A percentile compares a stretch with the other conserved stretches of the same genome.
Conservation (phyloP, 2,329 filamentous ascomycete genomes). For the Ophiognomonia clavigignenti-juglandacearum region DNA sequence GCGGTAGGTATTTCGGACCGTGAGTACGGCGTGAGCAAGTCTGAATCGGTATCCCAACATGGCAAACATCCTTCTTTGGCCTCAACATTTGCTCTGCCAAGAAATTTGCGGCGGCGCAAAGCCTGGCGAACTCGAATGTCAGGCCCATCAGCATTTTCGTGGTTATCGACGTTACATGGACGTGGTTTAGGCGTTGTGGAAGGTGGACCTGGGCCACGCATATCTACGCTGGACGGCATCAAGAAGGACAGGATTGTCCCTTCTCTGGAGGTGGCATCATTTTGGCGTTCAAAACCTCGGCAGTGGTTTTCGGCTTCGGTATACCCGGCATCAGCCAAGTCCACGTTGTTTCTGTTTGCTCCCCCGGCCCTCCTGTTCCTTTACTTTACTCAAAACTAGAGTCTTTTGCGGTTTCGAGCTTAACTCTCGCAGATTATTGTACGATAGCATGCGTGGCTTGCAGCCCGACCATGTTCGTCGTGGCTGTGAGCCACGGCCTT, state of each 20-base stretch:
- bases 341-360: conserved; percentile 2
- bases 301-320: conserved; percentile 6
- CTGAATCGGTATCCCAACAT: too few species aligned
- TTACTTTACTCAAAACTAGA: conserved; percentile 1
- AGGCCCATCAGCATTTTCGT: background rate
- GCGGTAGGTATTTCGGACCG: too few species aligned
- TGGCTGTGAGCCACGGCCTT: conserved; percentile 2
- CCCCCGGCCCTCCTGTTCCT: conserved; percentile 2
- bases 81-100: too few species aligned
- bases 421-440: conserved; percentile 18
- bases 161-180: background rate
- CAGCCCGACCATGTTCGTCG: conserved; percentile 2
- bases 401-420: conserved; percentile 11
- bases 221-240: background rate
- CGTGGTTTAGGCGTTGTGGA: background rate
- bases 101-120: too few species aligned
- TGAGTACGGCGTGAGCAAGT: too few species aligned
- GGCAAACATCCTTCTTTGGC: too few species aligned
- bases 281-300: conserved; percentile 13
- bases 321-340: conserved; percentile 14
- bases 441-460: conserved; percentile 12
- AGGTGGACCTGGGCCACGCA: background rate
- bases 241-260: background rate
- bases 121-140: too few species aligned
- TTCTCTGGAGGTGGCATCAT: background rate